Conservation (phyloP, 768 basidiomycete genomes). For the Rhizopogon vinicolor region DNA sequence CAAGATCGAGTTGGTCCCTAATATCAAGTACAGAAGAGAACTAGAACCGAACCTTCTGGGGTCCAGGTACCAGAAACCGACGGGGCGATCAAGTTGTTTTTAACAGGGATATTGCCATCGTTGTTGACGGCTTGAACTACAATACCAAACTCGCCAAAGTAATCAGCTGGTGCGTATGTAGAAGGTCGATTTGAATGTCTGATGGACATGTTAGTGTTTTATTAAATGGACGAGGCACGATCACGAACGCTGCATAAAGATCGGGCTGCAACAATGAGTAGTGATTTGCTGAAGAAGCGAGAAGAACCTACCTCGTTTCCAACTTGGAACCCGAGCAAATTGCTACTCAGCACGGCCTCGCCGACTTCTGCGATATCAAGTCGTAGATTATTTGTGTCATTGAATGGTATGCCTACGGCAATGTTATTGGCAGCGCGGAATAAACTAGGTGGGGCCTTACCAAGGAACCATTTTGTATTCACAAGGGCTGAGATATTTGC, state of each 20-base stretch:
- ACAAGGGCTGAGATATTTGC: slow-evolving; percentile 39
- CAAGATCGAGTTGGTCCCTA: neutral
- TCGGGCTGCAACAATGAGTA: slow-evolving; percentile 33
- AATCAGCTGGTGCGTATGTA: slow-evolving; percentile 23
- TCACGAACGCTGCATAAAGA: slow-evolving; percentile 33
- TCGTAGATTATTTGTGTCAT: slow-evolving; percentile 16
- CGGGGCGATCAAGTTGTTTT: slow-evolving; percentile 27
- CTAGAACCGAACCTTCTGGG: slow-evolving; percentile 11
- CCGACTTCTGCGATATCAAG: slow-evolving; percentile 35
- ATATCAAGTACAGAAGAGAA: neutral
- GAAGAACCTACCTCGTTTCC: slow-evolving; percentile 46
- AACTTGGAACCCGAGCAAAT: slow-evolving; percentile 42
- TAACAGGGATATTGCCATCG: slow-evolving; percentile 14
- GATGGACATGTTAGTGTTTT: neutral
- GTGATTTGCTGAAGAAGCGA: slow-evolving; percentile 31
- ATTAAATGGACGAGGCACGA: neutral
- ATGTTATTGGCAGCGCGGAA: neutral
- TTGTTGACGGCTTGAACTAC: slow-evolving; percentile 18
- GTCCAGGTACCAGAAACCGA: slow-evolving; percentile 28
- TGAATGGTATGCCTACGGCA: slow-evolving; percentile 12
- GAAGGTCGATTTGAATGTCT: slow-evolving; percentile 26
- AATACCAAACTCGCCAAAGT: slow-evolving; percentile 26
- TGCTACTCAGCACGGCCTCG: slow-evolving; percentile 35
- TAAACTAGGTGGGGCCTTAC: slow-evolving; percentile 6
- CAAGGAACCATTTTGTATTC: slow-evolving; percentile 45